Conservation (phyloP, 2,329 filamentous ascomycete genomes). For the Seiridium cupressi region DNA sequence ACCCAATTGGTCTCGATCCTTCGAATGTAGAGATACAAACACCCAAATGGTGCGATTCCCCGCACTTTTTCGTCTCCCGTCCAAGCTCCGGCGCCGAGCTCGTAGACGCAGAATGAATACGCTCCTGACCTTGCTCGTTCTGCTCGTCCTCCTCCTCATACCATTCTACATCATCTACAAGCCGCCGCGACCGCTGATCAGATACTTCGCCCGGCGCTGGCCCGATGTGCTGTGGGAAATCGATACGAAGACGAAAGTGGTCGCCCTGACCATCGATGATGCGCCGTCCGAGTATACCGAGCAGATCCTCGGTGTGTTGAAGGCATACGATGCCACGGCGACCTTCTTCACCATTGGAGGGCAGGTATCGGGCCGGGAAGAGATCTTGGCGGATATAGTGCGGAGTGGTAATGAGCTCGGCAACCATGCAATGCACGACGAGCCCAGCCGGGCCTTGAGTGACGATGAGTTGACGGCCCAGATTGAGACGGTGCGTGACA, state of each 20-base stretch:
- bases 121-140: conserved; percentile 40
- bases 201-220: conserved; percentile 68
- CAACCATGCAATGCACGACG: conserved; percentile 89
- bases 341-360: conserved; percentile 89
- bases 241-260: conserved; percentile 54
- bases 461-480: conserved; percentile 59
- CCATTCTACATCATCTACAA: conserved; percentile 75
- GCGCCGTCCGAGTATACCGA: conserved; percentile 71
- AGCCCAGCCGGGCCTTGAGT: conserved; percentile 64
- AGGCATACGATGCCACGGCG: conserved; percentile 64
- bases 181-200: conserved; percentile 70
- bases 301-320: conserved; percentile 68
- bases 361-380: conserved; percentile 61
- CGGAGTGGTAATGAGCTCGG: conserved; percentile 68
- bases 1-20: background rate
- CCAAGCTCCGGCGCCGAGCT: conserved; percentile 55
- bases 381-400: conserved; percentile 56
- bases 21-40: background rate
- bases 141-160: conserved; percentile 30
- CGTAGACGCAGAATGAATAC: conserved; percentile 59
- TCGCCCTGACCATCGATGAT: conserved; percentile 87
- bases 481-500: conserved; percentile 58
- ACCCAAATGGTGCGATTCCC: conserved; percentile 30
- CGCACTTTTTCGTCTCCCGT: conserved; percentile 53
- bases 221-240: conserved; percentile 79